Percentiles rank a stretch among this genome's conserved stretches.
These are phyloP conservation scores for Neonectria sp. DNA, from an alignment of 2,329 filamentous ascomycete genomes.

Conservation along the genomic window DNA sequence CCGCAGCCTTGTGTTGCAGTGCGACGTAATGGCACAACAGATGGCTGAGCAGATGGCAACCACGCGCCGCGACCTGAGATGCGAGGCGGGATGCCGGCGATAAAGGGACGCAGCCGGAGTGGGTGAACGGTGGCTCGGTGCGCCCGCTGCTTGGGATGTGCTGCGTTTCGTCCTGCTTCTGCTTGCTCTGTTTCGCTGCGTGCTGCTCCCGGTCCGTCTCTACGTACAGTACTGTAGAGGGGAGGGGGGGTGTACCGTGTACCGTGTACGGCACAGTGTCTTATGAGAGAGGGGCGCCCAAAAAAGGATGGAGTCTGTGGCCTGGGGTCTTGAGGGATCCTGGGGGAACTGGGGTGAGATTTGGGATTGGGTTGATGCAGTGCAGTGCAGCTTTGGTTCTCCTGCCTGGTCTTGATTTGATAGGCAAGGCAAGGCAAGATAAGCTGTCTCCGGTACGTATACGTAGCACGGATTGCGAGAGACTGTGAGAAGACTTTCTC, in stretches of 20 bases:
- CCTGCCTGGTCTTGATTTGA: conserved; percentile 26
- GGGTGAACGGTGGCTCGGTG: conserved; percentile 37
- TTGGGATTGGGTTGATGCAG: conserved; percentile 37
- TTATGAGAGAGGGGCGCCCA: conserved; percentile 7
- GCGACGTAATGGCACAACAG: conserved; percentile 5
- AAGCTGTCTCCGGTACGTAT: not conserved
- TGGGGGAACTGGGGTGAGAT: conserved; percentile 43
- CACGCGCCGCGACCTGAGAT: conserved; percentile 15
- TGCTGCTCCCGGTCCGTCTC: conserved; percentile 32
- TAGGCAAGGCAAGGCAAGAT: not conserved
- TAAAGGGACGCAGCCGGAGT: conserved; percentile 40
- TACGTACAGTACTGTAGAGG: conserved; percentile 26
- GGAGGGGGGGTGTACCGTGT: conserved; percentile 25
- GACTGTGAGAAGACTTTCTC: not conserved
- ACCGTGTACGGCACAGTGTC: conserved; percentile 16
- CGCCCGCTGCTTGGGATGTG: conserved; percentile 38
- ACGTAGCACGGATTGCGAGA: not conserved
- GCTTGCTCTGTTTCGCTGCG: conserved; percentile 32
- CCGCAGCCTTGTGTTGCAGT: conserved; percentile 3
- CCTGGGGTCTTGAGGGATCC: conserved; percentile 22
- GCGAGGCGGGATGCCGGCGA: conserved; percentile 30
- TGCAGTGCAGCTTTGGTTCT: conserved; percentile 25
- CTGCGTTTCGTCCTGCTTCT: conserved; percentile 25
- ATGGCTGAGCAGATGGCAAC: conserved; percentile 18
- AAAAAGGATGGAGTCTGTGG: conserved; percentile 22